A percentile compares a stretch with the other conserved stretches of the same genome.
These are phyloP conservation scores for Beauveria bassiana DNA, from an alignment of 2,329 filamentous ascomycete genomes.

Conservation along the genomic window DNA sequence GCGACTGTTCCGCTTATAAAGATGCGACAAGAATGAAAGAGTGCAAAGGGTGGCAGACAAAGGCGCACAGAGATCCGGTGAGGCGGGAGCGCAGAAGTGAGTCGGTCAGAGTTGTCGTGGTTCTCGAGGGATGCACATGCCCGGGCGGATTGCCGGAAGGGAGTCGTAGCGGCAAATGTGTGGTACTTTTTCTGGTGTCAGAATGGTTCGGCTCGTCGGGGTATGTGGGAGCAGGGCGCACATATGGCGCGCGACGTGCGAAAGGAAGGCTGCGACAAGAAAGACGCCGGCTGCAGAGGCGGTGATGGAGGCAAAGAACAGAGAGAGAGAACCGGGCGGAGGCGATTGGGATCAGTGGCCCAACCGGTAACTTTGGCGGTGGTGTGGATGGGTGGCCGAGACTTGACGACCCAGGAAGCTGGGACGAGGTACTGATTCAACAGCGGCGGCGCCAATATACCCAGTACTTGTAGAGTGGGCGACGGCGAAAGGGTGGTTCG, in stretches of 20 bases:
- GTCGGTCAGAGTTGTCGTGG: conserved; percentile 3
- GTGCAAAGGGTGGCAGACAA: background rate
- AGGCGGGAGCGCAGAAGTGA: background rate
- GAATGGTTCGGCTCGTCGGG: conserved; percentile 2
- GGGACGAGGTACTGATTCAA: background rate
- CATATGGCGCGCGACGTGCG: background rate
- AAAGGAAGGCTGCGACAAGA: background rate
- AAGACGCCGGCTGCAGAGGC: background rate
- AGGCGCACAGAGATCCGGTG: background rate
- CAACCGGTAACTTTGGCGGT: background rate
- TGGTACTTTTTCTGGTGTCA: background rate
- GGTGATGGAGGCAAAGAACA: conserved; percentile 6
- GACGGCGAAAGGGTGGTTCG: background rate
- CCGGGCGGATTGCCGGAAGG: background rate
- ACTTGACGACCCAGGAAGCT: conserved; percentile 9
- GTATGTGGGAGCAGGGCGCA: background rate
- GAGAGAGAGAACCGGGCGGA: background rate
- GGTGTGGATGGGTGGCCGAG: conserved; percentile 8
- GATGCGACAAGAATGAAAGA: background rate
- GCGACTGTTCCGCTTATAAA: background rate
- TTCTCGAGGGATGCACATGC: conserved; percentile 3
- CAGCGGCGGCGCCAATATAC: background rate
- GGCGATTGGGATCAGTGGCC: conserved; percentile 1
- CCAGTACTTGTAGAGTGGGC: too few relatives aligned
- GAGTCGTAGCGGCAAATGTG: background rate